phyloP scores from a whole-genome alignment of 306 rosid genomes.

The Pueraria montana region DNA sequence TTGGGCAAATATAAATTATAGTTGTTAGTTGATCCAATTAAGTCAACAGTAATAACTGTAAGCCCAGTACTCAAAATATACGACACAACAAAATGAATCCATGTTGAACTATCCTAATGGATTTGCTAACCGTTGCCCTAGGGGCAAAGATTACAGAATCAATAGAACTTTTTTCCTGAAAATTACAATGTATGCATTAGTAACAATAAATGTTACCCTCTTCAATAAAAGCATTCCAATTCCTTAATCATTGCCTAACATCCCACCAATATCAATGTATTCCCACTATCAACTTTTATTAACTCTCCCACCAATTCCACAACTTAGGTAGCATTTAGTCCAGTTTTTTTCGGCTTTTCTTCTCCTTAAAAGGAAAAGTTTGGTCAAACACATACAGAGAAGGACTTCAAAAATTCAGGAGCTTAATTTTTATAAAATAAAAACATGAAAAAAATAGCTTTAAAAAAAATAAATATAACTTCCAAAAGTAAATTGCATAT shows the following conservation, averaged over 20 bases:
- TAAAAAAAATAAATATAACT: too few relatives aligned
- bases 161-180: neutral
- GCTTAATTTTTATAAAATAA: neutral
- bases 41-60: neutral
- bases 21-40: constrained; percentile 18
- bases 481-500: neutral
- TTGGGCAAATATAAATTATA: neutral
- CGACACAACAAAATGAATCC: constrained; percentile 27
- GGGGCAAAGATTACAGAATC: neutral
- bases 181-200: neutral
- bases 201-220: neutral
- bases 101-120: neutral
- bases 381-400: neutral
- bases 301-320: constrained; percentile 20
- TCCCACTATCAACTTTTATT: constrained; percentile 10
- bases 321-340: neutral
- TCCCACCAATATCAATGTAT: neutral
- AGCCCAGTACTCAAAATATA: constrained; percentile 26
- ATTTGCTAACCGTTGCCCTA: neutral
- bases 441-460: neutral
- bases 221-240: neutral
- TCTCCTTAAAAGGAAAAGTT: neutral
- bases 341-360: neutral
- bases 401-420: neutral
- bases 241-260: neutral